phyloP scores from a whole-genome alignment of 2,329 filamentous ascomycete genomes.

The Curvularia eragrostidis region DNA sequence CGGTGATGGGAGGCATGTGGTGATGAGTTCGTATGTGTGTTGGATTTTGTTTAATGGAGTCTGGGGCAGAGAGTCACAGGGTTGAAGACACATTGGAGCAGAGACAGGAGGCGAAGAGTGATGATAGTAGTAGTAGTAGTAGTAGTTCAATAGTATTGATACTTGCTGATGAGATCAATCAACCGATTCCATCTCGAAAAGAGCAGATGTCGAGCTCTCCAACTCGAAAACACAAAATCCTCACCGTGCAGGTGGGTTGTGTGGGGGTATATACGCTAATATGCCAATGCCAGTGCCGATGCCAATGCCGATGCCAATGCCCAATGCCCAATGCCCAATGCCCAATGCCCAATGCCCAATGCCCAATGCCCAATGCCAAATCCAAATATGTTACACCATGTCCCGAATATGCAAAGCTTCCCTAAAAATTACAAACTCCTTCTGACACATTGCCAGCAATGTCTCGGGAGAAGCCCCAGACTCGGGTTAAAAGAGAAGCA shows the following conservation, averaged over 20 bases:
- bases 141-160: no score
- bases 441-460: background rate
- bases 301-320: conserved; percentile 3
- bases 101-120: background rate
- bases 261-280: conserved; percentile 1
- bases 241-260: background rate
- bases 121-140: background rate
- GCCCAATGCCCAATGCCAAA: no score
- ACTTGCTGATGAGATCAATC: background rate
- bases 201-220: background rate
- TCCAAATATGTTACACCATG: background rate
- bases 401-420: background rate
- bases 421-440: background rate
- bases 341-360: no score
- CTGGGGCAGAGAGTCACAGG: no score
- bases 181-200: background rate
- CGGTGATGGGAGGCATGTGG: conserved; percentile 40
- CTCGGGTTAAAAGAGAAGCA: background rate
- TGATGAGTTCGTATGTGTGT: no score
- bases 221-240: background rate
- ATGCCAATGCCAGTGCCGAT: conserved; percentile 1
- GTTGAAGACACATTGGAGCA: no score
- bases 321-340: no score
- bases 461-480: background rate
- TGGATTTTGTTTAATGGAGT: no score